Percentiles rank a stretch among this genome's conserved stretches.
Evolutionary conservation across 2,329 filamentous ascomycete genomes (phyloP).

Genomic region (Plenodomus biglobosus): DNA sequence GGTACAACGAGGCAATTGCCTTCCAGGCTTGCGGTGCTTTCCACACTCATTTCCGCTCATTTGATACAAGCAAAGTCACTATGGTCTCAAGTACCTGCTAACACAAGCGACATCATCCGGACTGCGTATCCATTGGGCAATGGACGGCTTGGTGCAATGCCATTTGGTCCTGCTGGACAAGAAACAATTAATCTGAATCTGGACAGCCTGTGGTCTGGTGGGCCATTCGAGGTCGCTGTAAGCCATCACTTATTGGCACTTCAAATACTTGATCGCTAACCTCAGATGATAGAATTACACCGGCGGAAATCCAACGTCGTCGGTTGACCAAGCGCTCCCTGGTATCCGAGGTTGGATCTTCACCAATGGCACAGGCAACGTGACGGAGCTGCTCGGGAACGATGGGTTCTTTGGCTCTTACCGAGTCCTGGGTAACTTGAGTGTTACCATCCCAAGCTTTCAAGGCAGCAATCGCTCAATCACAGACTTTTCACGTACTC

Average conservation of each 20-base stretch:
- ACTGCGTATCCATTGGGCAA: constrained; percentile 53
- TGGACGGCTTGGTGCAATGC: constrained; percentile 51
- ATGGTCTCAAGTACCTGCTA: constrained; percentile 23
- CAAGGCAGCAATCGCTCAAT: constrained; percentile 2
- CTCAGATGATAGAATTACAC: constrained; percentile 49
- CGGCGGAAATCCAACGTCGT: constrained; percentile 50
- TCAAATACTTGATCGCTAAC: too few relatives aligned
- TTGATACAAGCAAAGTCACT: constrained; percentile 18
- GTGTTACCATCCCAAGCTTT: constrained; percentile 41
- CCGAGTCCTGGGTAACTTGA: constrained; percentile 52
- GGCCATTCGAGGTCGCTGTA: constrained; percentile 51
- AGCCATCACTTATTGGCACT: constrained; percentile 8
- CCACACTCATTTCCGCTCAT: background rate
- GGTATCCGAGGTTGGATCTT: constrained; percentile 54
- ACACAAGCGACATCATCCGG: constrained; percentile 25
- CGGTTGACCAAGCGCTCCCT: constrained; percentile 42
- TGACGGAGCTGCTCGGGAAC: constrained; percentile 42
- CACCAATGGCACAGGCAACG: constrained; percentile 53
- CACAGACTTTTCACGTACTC: constrained; percentile 45
- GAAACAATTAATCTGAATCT: constrained; percentile 53
- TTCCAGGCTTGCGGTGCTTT: background rate
- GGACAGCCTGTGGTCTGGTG: constrained; percentile 55
- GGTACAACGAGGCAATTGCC: background rate
- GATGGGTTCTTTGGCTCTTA: constrained; percentile 50
- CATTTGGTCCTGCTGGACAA: constrained; percentile 48